Base-by-base conservation (phyloP, 257 asterid genomes). In the Haberlea rhodopensis region DNA sequence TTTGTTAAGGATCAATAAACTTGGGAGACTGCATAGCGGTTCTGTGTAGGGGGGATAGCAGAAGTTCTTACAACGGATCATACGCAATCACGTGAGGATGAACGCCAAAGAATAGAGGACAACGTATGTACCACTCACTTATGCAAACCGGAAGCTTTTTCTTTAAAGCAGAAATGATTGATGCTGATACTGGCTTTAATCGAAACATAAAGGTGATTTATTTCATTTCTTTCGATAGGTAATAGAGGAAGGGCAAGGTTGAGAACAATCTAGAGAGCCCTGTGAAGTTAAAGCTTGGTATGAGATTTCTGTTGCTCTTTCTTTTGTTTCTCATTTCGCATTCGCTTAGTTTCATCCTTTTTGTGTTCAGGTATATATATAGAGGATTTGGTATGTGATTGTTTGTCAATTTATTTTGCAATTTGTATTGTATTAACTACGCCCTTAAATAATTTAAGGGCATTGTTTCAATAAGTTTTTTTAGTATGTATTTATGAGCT, bases 191-290 rank as follows among this genome's bases (percentile, higher is more conserved):
- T 61, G 49, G 28, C 13, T 13, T 34, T 28, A 15, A 7, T 27
- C 29, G 37, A 27, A 64, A 68, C 23, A 15, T 21, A 21, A 28
- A 13, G 10, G 27, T 60, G 31, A 15, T 62, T 66, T 58, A 64
- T 73, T 67, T 71, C 67, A 58, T 72, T 69, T 74, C 51, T 65
- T 68, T 53, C 13, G 66, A 62, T 80, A 91, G 97, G 97, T 92
- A 16, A 73, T 73, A 61, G 85, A 79, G 73, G 96, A 92, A 60
- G 96, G 96, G 49, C 89, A 84, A 60, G 91, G 96, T 57, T 92
- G 99, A 97, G 99, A 92, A 80, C 84, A 88, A 60, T 95, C 99
- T 24, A 86, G 99, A 74, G 97, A 75, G 69, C 99, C 96, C 21
- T 92, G 85, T 77, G 97, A 92, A 85, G 80, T 87, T 49, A 82